These are phyloP conservation scores for Pseudonectria foliicola DNA, from an alignment of 2,329 filamentous ascomycete species.

Conservation along the genomic window DNA sequence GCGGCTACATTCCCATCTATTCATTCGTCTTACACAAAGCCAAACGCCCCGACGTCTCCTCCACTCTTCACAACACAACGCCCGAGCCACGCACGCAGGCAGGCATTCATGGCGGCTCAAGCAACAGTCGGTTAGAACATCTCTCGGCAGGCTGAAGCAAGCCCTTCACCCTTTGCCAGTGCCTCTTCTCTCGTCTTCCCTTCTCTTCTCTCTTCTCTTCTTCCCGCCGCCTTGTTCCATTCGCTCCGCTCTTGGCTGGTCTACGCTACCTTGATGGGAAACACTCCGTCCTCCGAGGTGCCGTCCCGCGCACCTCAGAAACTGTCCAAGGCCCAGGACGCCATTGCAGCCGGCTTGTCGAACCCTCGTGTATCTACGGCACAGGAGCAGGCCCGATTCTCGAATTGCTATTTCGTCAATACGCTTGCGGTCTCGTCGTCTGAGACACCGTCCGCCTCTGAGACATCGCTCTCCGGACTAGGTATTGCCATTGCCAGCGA, in stretches of 20 bases:
- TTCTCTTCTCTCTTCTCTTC: not conserved
- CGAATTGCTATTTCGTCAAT: slow-evolving; percentile 25
- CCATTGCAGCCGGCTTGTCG: slow-evolving; percentile 36
- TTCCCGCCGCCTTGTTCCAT: slow-evolving; percentile 3
- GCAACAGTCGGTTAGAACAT: not conserved
- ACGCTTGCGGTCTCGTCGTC: slow-evolving; percentile 16
- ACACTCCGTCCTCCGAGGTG: slow-evolving; percentile 40
- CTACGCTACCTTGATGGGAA: slow-evolving; percentile 37
- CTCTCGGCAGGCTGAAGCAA: too few species aligned
- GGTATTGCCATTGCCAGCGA: slow-evolving; percentile 13
- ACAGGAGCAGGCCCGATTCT: slow-evolving; percentile 16
- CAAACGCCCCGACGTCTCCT: too few species aligned
- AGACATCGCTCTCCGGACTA: slow-evolving; percentile 9
- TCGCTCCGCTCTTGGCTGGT: slow-evolving; percentile 10
- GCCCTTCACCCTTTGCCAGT: slow-evolving; percentile 2
- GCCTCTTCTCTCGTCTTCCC: slow-evolving; percentile 2
- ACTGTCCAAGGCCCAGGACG: slow-evolving; percentile 44
- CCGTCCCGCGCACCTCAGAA: slow-evolving; percentile 35
- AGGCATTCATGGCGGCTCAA: too few species aligned
- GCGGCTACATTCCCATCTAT: too few species aligned
- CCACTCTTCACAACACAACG: too few species aligned
- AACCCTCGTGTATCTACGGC: slow-evolving; percentile 26
- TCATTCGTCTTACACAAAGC: too few species aligned
- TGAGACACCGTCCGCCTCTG: slow-evolving; percentile 8
- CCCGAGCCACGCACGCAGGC: too few species aligned